A percentile compares a stretch with the other conserved stretches of the same genome.
phyloP scores from a whole-genome alignment of 805 yeast genomes.

The Lachancea cidri region DNA sequence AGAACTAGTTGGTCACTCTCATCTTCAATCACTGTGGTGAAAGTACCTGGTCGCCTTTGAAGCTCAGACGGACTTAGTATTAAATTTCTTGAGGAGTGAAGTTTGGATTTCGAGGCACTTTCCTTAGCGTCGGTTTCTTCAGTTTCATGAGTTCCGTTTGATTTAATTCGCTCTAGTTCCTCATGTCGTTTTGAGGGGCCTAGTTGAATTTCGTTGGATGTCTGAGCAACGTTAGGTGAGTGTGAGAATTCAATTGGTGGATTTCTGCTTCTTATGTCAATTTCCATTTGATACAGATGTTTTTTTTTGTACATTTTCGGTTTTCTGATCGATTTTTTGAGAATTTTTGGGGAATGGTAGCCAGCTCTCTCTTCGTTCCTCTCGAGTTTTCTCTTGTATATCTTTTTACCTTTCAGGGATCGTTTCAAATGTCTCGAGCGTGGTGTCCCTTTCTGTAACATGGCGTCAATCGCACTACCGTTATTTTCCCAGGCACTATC shows the following conservation, averaged over 20 bases:
- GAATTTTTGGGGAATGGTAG: neutral
- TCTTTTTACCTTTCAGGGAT: constrained; percentile 1
- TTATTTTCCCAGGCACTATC: constrained; percentile 11
- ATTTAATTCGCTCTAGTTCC: too few species aligned
- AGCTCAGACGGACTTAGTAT: constrained; percentile 4
- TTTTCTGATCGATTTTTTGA: neutral
- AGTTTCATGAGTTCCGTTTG: too few species aligned
- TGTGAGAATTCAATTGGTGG: too few species aligned
- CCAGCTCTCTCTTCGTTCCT: too few species aligned
- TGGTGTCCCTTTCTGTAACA: constrained; percentile 12
- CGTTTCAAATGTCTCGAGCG: neutral
- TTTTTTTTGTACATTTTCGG: neutral
- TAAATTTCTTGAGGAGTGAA: neutral
- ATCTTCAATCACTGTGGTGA: constrained; percentile 27
- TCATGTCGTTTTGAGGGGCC: too few species aligned
- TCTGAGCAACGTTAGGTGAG: too few species aligned
- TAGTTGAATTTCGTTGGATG: too few species aligned
- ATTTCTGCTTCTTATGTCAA: too few species aligned
- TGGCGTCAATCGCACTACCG: constrained; percentile 12
- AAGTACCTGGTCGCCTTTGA: constrained; percentile 16
- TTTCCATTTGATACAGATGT: neutral
- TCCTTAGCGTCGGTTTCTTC: too few species aligned
- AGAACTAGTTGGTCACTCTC: constrained; percentile 17
- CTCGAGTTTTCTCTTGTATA: neutral
- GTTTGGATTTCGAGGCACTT: neutral